phyloP scores from a whole-genome alignment of 2,329 filamentous ascomycete genomes.

The Penicillium nordicum region DNA sequence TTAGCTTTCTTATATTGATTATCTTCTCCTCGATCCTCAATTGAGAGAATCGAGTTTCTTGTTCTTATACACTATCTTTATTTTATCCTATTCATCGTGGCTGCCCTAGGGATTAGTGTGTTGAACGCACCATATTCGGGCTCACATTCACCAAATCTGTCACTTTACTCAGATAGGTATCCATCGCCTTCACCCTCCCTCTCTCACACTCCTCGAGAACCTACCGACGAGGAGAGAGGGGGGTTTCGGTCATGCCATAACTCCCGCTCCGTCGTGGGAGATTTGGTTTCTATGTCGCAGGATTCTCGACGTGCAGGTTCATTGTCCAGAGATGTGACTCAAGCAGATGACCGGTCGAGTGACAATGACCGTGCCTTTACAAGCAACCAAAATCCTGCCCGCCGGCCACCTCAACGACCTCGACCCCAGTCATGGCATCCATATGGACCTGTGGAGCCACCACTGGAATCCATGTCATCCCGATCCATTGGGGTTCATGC shows the following conservation, averaged over 20 bases:
- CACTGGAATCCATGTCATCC: constrained; percentile 27
- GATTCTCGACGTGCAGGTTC: constrained; percentile 29
- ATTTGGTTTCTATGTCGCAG: constrained; percentile 41
- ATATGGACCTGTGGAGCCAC: constrained; percentile 36
- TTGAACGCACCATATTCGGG: constrained; percentile 34
- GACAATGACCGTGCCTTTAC: constrained; percentile 23
- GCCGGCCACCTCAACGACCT: constrained; percentile 27
- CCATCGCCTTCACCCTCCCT: constrained; percentile 31
- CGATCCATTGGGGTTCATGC: constrained; percentile 42
- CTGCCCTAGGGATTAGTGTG: constrained; percentile 40
- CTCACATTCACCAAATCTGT: constrained; percentile 31
- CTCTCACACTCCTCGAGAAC: constrained; percentile 37
- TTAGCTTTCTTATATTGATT: not conserved
- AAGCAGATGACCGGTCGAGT: constrained; percentile 20
- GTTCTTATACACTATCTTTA: not conserved
- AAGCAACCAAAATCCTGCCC: constrained; percentile 16
- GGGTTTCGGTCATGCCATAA: constrained; percentile 39
- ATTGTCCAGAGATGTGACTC: constrained; percentile 29
- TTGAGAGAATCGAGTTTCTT: constrained; percentile 5
- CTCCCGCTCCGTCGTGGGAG: constrained; percentile 27
- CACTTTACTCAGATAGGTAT: constrained; percentile 28
- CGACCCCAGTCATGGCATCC: constrained; percentile 38
- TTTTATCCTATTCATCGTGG: constrained; percentile 33
- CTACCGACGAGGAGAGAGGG: constrained; percentile 38
- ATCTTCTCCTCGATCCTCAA: not conserved